Evolutionary conservation across 139 green algal genomes (phyloP).

Genomic region (Spirogloea muscicola): DNA sequence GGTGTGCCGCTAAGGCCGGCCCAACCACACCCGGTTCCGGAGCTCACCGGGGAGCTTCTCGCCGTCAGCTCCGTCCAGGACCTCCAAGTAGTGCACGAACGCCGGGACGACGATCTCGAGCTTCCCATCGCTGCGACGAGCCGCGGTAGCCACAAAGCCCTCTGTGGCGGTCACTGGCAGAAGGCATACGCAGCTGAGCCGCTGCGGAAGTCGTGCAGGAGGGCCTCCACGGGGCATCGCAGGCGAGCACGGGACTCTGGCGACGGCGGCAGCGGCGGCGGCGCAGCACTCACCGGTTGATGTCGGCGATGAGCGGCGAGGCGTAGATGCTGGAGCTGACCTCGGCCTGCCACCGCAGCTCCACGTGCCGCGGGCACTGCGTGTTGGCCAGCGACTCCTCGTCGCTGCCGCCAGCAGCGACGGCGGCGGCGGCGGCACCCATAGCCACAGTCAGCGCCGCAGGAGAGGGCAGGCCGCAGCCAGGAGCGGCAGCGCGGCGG

Average conservation of each 20-base stretch:
- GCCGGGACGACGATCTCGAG: constrained; percentile 91
- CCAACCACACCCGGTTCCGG: not conserved
- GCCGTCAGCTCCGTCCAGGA: constrained; percentile 75
- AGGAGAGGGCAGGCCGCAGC: not conserved
- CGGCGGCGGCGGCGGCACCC: too few relatives aligned
- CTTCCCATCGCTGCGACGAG: constrained; percentile 77
- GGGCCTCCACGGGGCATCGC: not conserved
- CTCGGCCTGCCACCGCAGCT: constrained; percentile 86
- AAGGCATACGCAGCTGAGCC: not conserved
- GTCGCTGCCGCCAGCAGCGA: too few relatives aligned
- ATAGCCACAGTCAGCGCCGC: not conserved
- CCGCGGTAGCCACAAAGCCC: too few relatives aligned
- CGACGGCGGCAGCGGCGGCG: too few relatives aligned
- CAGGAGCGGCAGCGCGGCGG: not conserved
- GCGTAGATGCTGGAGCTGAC: constrained; percentile 79
- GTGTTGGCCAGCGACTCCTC: constrained; percentile 35
- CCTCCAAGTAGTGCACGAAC: constrained; percentile 91
- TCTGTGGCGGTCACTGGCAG: constrained; percentile 4
- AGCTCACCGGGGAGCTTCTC: constrained; percentile 57
- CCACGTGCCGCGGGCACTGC: constrained; percentile 60
- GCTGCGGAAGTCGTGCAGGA: not conserved
- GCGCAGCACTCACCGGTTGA: constrained; percentile 48
- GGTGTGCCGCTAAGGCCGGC: too few relatives aligned
- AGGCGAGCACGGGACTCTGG: too few relatives aligned
- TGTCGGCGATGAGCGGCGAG: constrained; percentile 91